A percentile compares a stretch with the other conserved stretches of the same genome.
phyloP scores from a whole-genome alignment of 139 green algal species.

The Picocystis salinarum region DNA sequence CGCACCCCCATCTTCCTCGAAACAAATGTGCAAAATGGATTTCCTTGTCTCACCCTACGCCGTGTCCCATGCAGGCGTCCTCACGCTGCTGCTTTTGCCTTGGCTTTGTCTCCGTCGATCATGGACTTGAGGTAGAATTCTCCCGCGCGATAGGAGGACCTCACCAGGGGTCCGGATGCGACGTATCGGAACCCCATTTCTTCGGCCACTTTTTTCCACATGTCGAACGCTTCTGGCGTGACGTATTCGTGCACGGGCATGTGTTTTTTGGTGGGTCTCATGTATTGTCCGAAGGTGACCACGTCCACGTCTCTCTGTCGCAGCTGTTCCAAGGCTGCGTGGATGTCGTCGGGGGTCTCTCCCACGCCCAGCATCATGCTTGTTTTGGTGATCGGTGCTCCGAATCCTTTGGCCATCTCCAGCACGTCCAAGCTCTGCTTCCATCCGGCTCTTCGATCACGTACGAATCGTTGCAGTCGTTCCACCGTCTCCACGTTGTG shows the following conservation, averaged over 20 bases:
- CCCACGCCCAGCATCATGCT: conserved; percentile 96
- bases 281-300: conserved; percentile 97
- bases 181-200: conserved; percentile 83
- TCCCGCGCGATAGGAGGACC: conserved; percentile 80
- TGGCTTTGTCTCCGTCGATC: no score
- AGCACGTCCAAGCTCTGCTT: conserved; percentile 69
- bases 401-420: conserved; percentile 55
- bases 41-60: no score
- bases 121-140: conserved; percentile 82
- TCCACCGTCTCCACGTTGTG: conserved; percentile 98
- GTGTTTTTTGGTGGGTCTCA: conserved; percentile 92
- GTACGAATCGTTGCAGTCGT: conserved; percentile 49
- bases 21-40: no score
- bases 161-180: conserved; percentile 78
- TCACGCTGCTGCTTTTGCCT: conserved; percentile 11
- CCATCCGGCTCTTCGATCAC: conserved; percentile 77
- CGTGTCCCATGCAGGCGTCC: no score
- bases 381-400: conserved; percentile 72
- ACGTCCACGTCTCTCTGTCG: conserved; percentile 67
- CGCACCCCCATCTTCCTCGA: no score
- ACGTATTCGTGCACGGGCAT: conserved; percentile 94
- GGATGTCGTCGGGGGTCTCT: conserved; percentile 66
- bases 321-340: conserved; percentile 31
- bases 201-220: conserved; percentile 61
- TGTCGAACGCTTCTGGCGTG: conserved; percentile 83